These are phyloP conservation scores for Chlorella sp. DNA, from an alignment of 139 green algal species.

Conservation along the genomic window DNA sequence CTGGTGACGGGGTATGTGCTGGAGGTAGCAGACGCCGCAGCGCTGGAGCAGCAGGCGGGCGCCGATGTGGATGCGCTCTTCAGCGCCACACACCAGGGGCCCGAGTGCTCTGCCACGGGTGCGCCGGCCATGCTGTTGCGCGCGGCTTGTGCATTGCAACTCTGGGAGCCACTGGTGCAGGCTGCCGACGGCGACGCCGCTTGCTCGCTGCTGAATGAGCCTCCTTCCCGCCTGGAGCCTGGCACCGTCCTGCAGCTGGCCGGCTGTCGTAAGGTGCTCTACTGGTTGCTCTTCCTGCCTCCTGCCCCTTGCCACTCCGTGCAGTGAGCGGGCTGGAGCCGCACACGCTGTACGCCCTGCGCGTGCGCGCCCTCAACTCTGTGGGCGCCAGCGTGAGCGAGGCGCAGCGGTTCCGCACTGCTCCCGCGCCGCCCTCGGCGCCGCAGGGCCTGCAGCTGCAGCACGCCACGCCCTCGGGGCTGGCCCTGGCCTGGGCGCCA, in stretches of 20 bases:
- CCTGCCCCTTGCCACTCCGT: neutral
- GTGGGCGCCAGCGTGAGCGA: constrained; percentile 56
- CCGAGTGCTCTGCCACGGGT: neutral
- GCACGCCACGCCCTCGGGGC: neutral
- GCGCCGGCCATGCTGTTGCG: neutral
- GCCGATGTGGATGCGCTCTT: neutral
- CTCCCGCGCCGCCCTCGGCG: constrained; percentile 35
- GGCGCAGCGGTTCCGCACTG: neutral
- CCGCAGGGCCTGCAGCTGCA: constrained; percentile 24
- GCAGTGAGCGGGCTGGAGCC: constrained; percentile 58
- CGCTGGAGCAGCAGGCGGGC: neutral
- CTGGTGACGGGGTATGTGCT: constrained; percentile 55
- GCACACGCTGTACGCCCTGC: constrained; percentile 54
- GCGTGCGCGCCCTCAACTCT: constrained; percentile 53
- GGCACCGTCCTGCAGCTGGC: too few relatives aligned
- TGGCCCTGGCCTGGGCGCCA: constrained; percentile 48
- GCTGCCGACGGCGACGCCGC: too few relatives aligned
- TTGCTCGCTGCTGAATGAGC: neutral
- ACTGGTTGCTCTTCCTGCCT: neutral
- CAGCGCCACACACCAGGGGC: constrained; percentile 45
- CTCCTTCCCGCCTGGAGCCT: too few relatives aligned
- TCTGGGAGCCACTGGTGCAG: too few relatives aligned
- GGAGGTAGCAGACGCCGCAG: neutral
- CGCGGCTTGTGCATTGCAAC: too few relatives aligned
- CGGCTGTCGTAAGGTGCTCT: too few relatives aligned